Evolutionary conservation across 2,329 filamentous ascomycete species (phyloP), one percentile per base, ranked within the genome.

Genomic region (Sporothrix brunneoviolacea): DNA sequence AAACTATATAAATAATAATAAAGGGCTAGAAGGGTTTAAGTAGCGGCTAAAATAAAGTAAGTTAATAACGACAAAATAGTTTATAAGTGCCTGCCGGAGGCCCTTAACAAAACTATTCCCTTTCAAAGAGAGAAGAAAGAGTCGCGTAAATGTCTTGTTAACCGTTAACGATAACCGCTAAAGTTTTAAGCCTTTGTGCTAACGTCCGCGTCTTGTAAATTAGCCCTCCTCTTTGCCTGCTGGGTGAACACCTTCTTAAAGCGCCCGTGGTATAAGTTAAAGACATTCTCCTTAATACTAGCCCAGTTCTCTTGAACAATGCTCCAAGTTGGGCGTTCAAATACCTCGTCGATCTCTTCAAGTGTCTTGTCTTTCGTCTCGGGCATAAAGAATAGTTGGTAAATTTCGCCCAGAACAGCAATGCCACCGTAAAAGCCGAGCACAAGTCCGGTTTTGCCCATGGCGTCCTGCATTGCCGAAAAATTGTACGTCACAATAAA

Each of bases 401-500:
- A 88, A 58, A 86, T 69, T 76, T 82, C 85, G 12, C 83, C 84
- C 0, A 88, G 9, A 0, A 84, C 74, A 0, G 84, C 84, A 48
- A 88, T 87, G 15, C 84, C 84, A 4, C 84, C 84, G 63, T 86
- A 88, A 66, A 88, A 88, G 3, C 84, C 84, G 0, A 88, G 73
- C 0, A 78, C 72, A 0, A 88, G 70, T 9, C 84, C 84, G 1
- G 82, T 86, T 30, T 68, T 71, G 8, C 73, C 77, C 76, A 88
- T 84, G n/a, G 79, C 76, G 0, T 75, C 63, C 64, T 84, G 79
- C 84, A 88, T 88, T 9, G 73, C 72, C 0, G 76, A 75, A 67
- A 88, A 88, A 72, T 87, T 87, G 72, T 87, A 88, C 9, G 84
- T 88, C 46, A 88, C 82, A 58, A 86, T 74, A 68, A 87, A 88